Evolutionary conservation across 2,329 filamentous ascomycete genomes (phyloP).

Genomic region (Chrysoporthe puriensis): DNA sequence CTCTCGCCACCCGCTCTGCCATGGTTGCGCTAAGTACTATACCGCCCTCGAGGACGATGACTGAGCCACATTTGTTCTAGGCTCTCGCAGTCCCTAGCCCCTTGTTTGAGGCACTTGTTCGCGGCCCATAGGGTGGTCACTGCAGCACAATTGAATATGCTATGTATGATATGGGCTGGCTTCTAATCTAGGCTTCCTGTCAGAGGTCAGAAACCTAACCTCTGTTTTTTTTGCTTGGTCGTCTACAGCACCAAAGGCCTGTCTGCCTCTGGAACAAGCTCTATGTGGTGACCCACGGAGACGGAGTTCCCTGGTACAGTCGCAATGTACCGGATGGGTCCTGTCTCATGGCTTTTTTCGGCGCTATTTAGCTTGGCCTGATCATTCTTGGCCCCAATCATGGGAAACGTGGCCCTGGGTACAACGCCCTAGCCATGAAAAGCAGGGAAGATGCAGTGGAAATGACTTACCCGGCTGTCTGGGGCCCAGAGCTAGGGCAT

Average conservation of each 20-base stretch:
- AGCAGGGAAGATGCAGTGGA: not conserved
- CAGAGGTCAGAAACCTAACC: not conserved
- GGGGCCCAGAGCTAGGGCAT: not conserved
- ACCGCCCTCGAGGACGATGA: constrained; percentile 15
- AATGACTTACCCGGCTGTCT: not conserved
- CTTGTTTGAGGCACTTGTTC: not conserved
- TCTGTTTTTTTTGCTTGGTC: not conserved
- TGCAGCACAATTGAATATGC: not conserved
- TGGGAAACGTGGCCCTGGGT: constrained; percentile 14
- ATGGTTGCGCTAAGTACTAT: not conserved
- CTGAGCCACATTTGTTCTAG: constrained; percentile 34
- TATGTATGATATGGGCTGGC: not conserved
- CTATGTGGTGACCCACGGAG: not conserved
- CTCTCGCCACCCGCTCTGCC: constrained; percentile 25
- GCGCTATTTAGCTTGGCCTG: constrained; percentile 13
- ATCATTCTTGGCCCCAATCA: constrained; percentile 16
- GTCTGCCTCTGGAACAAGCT: not conserved
- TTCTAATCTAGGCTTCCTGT: not conserved
- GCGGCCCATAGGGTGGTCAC: not conserved
- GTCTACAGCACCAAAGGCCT: not conserved
- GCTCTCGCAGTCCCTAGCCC: constrained; percentile 16
- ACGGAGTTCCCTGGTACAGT: not conserved
- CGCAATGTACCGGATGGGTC: not conserved
- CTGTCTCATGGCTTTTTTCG: constrained; percentile 5
- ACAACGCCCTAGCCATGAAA: not conserved